A percentile compares a stretch with the other conserved stretches of the same genome.
phyloP scores from a whole-genome alignment of 169 alveolate species.

The Plasmodium vivax region DNA sequence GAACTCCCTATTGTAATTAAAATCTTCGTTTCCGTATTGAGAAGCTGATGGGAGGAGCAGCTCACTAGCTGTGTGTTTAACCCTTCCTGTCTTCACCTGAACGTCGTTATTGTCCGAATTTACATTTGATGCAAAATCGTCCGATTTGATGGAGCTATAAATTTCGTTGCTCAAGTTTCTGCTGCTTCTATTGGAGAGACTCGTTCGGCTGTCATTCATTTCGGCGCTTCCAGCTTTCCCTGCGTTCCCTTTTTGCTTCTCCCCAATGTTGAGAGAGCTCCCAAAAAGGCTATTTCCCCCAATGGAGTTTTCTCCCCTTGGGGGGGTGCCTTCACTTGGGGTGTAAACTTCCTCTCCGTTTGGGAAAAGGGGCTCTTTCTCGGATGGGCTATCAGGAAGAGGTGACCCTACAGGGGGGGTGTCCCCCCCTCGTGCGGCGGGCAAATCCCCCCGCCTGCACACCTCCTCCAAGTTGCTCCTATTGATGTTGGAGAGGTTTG shows the following conservation, averaged over 20 bases:
- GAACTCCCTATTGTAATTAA: slow-evolving; percentile 28
- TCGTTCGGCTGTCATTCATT: not conserved
- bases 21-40: slow-evolving; percentile 55
- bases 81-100: not conserved
- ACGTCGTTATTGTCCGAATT: not conserved
- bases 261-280: not conserved
- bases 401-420: not conserved
- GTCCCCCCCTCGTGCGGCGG: not conserved
- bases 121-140: not conserved
- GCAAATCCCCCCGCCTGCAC: not conserved
- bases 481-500: slow-evolving; percentile 30
- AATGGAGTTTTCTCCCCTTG: not conserved
- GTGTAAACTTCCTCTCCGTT: not conserved
- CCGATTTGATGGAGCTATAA: not conserved
- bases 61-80: slow-evolving; percentile 23
- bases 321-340: not conserved
- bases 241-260: not conserved
- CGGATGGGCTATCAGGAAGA: not conserved
- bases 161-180: not conserved
- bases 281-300: not conserved
- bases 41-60: slow-evolving; percentile 67
- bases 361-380: not conserved
- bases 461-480: slow-evolving; percentile 29
- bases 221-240: not conserved
- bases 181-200: not conserved